Percentiles rank a stretch among this genome's conserved stretches.
Evolutionary conservation across 2,329 filamentous ascomycete genomes (phyloP).

Genomic region (Pezicula radicicola): DNA sequence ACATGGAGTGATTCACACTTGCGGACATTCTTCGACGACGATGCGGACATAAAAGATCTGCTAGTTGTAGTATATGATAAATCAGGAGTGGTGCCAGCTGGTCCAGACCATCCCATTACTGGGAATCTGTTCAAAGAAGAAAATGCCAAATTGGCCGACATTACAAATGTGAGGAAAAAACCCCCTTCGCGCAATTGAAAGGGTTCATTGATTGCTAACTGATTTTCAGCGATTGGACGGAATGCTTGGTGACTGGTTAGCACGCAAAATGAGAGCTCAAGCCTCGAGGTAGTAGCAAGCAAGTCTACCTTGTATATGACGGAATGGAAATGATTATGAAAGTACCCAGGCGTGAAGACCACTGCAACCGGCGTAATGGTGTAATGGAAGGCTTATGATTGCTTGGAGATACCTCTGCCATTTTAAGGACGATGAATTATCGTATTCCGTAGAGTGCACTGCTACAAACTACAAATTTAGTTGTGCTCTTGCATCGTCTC

Average conservation of each 20-base stretch:
- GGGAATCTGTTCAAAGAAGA: constrained; percentile 81
- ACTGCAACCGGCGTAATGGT: constrained; percentile 10
- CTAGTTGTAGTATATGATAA: constrained; percentile 92
- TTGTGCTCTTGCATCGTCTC: no score
- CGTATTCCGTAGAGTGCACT: constrained; percentile 4
- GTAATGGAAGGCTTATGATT: constrained; percentile 1
- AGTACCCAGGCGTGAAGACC: constrained; percentile 2
- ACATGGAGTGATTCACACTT: constrained; percentile 87
- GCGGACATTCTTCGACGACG: constrained; percentile 86
- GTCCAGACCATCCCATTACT: constrained; percentile 82
- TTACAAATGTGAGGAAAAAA: constrained; percentile 63
- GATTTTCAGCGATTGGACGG: constrained; percentile 70
- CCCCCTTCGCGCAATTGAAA: neutral
- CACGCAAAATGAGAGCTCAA: constrained; percentile 59
- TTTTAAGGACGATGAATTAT: constrained; percentile 6
- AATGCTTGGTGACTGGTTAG: constrained; percentile 79
- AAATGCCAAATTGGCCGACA: constrained; percentile 79
- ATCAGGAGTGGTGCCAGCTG: constrained; percentile 73
- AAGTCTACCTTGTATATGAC: constrained; percentile 22
- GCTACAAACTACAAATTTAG: neutral
- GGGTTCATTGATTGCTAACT: constrained; percentile 15
- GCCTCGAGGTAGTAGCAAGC: constrained; percentile 16
- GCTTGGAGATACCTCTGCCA: no score
- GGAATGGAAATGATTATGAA: constrained; percentile 25
- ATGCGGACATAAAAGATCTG: constrained; percentile 84